phyloP scores from a whole-genome alignment of 1,139 yeast species.

The Hansenula sp. region DNA sequence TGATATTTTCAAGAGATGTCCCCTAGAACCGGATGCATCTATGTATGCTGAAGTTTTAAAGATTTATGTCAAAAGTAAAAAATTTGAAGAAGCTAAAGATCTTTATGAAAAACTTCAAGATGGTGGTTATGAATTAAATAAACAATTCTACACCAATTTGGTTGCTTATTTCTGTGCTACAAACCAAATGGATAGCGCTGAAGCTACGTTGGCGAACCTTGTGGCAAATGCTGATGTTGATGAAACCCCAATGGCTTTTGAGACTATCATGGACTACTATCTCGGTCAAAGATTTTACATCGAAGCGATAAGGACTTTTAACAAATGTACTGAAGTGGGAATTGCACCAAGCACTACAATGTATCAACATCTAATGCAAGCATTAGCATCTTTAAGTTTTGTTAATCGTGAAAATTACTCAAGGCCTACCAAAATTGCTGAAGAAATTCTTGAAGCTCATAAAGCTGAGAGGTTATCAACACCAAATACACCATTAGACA shows the following conservation, averaged over 20 bases:
- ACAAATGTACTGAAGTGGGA: constrained; percentile 35
- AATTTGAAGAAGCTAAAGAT: constrained; percentile 14
- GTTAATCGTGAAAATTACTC: constrained; percentile 22
- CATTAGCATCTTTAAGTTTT: constrained; percentile 38
- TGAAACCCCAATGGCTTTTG: background rate
- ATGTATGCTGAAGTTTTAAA: constrained; percentile 14
- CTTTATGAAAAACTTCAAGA: constrained; percentile 9
- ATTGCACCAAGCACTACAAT: constrained; percentile 34
- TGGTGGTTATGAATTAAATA: background rate
- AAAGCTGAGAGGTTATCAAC: constrained; percentile 19
- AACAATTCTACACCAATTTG: background rate
- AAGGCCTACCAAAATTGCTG: constrained; percentile 25
- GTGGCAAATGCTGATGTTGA: background rate
- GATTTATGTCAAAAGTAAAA: constrained; percentile 17
- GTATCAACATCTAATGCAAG: constrained; percentile 37
- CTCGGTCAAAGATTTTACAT: constrained; percentile 17
- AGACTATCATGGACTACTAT: background rate
- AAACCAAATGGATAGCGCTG: background rate
- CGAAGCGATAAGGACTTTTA: constrained; percentile 30
- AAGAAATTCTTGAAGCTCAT: constrained; percentile 25
- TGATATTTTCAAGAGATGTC: background rate
- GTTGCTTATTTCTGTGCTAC: background rate
- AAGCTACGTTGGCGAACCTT: background rate
- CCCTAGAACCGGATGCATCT: background rate
- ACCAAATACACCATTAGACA: constrained; percentile 23